Conservation (phyloP, 305 asterid genomes). For the Fraxinus albicans region DNA sequence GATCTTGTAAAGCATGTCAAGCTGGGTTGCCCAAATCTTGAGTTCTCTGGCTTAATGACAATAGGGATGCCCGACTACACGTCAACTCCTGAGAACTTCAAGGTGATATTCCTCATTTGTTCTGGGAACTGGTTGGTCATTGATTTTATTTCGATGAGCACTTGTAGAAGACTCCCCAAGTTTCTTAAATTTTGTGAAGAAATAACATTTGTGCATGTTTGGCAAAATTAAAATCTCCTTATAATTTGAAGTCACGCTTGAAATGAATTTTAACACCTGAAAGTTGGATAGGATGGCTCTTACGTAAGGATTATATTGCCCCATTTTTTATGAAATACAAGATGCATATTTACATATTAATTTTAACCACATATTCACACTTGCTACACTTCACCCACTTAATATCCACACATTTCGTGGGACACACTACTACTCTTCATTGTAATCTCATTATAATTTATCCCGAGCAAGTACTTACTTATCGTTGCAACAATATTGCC, state of each 20-base stretch:
- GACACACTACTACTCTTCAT: background rate
- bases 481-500: background rate
- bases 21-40: constrained; percentile 64
- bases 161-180: background rate
- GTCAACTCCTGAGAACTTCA: constrained; percentile 86
- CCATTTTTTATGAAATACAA: too few relatives aligned
- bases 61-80: constrained; percentile 92
- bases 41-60: constrained; percentile 90
- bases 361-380: background rate
- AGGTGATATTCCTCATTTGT: constrained; percentile 41
- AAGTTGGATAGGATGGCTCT: too few relatives aligned
- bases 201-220: background rate
- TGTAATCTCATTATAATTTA: background rate
- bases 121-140: background rate
- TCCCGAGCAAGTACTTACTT: background rate
- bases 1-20: constrained; percentile 74
- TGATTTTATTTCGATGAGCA: constrained; percentile 6
- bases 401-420: background rate
- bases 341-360: too few relatives aligned
- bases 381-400: background rate
- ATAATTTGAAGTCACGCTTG: background rate
- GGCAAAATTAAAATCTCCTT: background rate
- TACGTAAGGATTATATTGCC: too few relatives aligned
- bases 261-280: too few relatives aligned
- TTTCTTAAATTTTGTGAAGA: background rate